These are phyloP conservation scores for Xylaria sp. DNA, from an alignment of 2,329 filamentous ascomycete genomes.

Conservation along the genomic window DNA sequence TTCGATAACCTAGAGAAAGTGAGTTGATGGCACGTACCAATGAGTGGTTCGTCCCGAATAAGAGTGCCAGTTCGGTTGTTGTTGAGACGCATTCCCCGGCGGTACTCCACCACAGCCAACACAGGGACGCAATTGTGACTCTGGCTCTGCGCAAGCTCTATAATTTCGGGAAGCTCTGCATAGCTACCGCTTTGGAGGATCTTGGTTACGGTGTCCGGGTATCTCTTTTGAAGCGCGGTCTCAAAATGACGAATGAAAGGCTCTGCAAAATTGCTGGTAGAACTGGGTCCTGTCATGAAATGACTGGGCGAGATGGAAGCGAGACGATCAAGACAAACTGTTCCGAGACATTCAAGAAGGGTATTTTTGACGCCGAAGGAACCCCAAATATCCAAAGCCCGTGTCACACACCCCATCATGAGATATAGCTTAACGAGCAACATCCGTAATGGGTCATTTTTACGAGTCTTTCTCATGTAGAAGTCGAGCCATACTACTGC, in stretches of 20 bases:
- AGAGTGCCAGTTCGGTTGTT: constrained; percentile 54
- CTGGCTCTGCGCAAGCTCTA: constrained; percentile 57
- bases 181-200: constrained; percentile 64
- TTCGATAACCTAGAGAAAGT: background rate
- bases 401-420: constrained; percentile 60
- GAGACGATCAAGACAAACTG: constrained; percentile 66
- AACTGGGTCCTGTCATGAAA: constrained; percentile 46
- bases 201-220: constrained; percentile 58
- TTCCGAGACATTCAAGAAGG: constrained; percentile 66
- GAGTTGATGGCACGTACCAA: constrained; percentile 54
- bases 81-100: constrained; percentile 58
- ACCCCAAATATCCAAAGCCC: constrained; percentile 61
- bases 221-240: constrained; percentile 54
- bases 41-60: constrained; percentile 58
- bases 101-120: constrained; percentile 64
- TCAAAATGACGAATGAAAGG: constrained; percentile 60
- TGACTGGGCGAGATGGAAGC: constrained; percentile 62
- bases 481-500: constrained; percentile 63
- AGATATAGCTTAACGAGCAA: constrained; percentile 64
- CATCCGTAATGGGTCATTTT: constrained; percentile 60
- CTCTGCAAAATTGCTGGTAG: constrained; percentile 49
- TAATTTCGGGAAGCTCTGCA: constrained; percentile 61
- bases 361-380: constrained; percentile 66
- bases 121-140: constrained; percentile 63
- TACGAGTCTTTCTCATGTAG: constrained; percentile 58